A percentile compares a stretch with the other conserved stretches of the same genome.
These are phyloP conservation scores for Zychaea mexicana DNA, from an alignment of 371 early-diverging fungal species.

Conservation along the genomic window DNA sequence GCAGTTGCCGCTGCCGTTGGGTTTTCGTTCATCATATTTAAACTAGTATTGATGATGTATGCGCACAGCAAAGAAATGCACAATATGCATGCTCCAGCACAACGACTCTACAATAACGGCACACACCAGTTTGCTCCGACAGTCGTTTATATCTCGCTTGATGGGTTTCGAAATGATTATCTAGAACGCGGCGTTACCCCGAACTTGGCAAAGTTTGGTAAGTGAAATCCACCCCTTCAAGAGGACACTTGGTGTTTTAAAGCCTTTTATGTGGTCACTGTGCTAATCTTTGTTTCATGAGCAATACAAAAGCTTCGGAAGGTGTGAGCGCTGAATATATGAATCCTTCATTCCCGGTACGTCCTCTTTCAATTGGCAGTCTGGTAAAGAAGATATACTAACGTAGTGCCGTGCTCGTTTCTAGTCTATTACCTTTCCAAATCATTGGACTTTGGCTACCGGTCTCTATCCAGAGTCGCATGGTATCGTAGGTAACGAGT, in stretches of 20 bases:
- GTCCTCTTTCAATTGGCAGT: neutral
- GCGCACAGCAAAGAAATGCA: constrained; percentile 5
- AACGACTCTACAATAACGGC: constrained; percentile 57
- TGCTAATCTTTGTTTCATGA: neutral
- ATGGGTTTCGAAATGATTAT: constrained; percentile 90
- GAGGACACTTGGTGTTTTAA: too few relatives aligned
- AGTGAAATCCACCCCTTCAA: too few relatives aligned
- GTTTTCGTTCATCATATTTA: constrained; percentile 28
- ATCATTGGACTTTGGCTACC: constrained; percentile 92
- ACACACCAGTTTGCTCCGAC: constrained; percentile 74
- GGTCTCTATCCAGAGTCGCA: constrained; percentile 92
- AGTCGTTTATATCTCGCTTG: constrained; percentile 87
- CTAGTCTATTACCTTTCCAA: constrained; percentile 86
- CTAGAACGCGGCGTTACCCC: constrained; percentile 77
- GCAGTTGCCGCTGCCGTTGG: constrained; percentile 26
- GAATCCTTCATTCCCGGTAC: constrained; percentile 77
- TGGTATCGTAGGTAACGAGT: constrained; percentile 91
- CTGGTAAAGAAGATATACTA: neutral
- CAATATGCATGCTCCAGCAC: constrained; percentile 16
- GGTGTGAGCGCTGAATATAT: constrained; percentile 67
- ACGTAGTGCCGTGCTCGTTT: neutral
- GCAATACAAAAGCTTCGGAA: constrained; percentile 27
- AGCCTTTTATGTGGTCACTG: neutral
- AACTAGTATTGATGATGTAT: constrained; percentile 17
- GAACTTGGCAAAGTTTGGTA: constrained; percentile 62